phyloP scores from a whole-genome alignment of 768 basidiomycete species.

The Rhizopogon sp. region DNA sequence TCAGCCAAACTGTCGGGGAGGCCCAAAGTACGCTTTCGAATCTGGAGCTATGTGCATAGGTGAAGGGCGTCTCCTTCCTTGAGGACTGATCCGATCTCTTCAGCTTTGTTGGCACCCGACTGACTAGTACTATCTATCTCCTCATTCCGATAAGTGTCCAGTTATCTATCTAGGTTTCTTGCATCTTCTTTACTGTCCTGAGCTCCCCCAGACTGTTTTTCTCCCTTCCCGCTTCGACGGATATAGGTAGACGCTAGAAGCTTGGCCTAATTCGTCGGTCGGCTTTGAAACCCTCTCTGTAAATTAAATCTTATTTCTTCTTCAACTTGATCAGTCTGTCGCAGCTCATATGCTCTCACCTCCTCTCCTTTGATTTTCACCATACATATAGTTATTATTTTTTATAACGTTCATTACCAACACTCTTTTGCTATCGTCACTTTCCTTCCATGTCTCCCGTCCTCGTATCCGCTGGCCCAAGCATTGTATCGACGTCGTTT shows the following conservation, averaged over 20 bases:
- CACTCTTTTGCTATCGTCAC: neutral
- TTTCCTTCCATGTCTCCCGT: neutral
- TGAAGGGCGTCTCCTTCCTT: no score
- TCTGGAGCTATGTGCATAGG: no score
- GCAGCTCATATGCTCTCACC: neutral
- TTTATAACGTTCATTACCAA: neutral
- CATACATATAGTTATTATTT: neutral
- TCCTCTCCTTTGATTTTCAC: neutral
- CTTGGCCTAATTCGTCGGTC: no score
- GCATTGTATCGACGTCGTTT: neutral
- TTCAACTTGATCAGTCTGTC: neutral
- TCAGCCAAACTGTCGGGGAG: neutral
- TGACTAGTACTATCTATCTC: no score
- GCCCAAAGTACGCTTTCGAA: no score
- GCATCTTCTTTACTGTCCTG: neutral
- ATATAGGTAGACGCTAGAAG: neutral
- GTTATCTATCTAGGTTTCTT: neutral
- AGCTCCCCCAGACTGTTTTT: neutral
- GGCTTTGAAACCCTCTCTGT: neutral
- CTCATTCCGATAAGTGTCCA: no score
- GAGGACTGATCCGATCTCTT: no score
- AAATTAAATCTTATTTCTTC: conserved; percentile 2
- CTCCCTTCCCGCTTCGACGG: neutral
- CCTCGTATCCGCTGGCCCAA: neutral
- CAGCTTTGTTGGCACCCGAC: no score